Conservation (phyloP, 106 monocot genomes). For the Platanthera guangdongensis region DNA sequence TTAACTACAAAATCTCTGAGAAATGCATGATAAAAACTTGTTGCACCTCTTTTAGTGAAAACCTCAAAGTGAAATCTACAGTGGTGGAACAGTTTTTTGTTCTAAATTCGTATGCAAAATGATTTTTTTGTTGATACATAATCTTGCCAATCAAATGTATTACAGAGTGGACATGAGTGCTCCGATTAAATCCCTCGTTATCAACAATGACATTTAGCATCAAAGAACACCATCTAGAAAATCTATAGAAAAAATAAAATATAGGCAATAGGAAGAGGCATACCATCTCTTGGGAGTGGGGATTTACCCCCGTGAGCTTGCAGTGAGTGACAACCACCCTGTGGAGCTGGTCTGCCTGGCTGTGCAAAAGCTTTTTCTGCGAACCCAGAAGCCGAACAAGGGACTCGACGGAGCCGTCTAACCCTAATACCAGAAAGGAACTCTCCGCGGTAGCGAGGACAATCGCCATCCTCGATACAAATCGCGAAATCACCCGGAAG, state of each 20-base stretch:
- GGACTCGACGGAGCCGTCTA: too few relatives aligned
- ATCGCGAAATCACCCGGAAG: too few relatives aligned
- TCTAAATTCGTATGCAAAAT: too few relatives aligned
- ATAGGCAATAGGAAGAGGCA: not conserved
- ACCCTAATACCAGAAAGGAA: too few relatives aligned
- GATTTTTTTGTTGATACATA: too few relatives aligned
- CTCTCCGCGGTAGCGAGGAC: too few relatives aligned
- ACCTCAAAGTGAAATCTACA: not conserved
- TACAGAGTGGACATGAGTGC: too few relatives aligned
- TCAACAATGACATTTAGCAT: not conserved
- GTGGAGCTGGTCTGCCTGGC: too few relatives aligned
- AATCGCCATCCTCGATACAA: too few relatives aligned
- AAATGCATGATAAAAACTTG: not conserved
- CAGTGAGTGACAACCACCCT: constrained; percentile 74
- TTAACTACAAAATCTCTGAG: not conserved
- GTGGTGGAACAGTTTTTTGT: not conserved
- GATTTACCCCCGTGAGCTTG: constrained; percentile 91
- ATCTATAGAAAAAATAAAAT: not conserved
- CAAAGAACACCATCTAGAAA: not conserved
- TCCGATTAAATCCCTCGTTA: not conserved
- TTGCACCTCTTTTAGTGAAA: not conserved
- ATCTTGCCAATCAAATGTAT: too few relatives aligned
- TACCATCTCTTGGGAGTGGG: constrained; percentile 96
- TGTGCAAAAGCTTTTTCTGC: too few relatives aligned
- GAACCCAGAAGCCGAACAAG: too few relatives aligned